These are phyloP conservation scores for Mycosphaerella arachidis DNA, from an alignment of 2,329 filamentous ascomycete species.

Conservation along the genomic window DNA sequence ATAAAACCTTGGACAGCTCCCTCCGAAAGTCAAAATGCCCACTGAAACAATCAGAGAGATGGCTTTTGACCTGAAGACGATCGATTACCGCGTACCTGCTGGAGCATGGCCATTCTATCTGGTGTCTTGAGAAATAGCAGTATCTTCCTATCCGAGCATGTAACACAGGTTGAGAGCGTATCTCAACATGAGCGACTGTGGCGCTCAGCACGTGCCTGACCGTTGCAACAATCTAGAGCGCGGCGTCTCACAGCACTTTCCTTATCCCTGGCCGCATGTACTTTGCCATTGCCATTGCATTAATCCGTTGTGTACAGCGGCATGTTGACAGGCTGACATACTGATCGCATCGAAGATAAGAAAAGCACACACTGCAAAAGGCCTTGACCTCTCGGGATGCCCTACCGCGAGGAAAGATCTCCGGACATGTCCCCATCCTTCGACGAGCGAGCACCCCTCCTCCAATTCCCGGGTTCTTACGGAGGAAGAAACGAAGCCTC, in stretches of 20 bases:
- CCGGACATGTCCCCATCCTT: constrained; percentile 13
- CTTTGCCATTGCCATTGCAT: background rate
- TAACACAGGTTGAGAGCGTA: background rate
- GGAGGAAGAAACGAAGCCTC: constrained; percentile 3
- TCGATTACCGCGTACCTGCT: background rate
- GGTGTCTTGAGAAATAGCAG: background rate
- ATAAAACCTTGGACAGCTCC: background rate
- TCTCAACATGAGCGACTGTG: background rate
- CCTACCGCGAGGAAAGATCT: background rate
- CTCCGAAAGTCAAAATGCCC: background rate
- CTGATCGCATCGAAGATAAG: too few species aligned
- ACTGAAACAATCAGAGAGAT: background rate
- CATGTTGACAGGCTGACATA: background rate
- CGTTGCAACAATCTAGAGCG: background rate
- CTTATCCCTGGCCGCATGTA: background rate
- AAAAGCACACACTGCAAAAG: background rate
- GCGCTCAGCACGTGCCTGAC: background rate
- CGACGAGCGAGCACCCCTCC: constrained; percentile 27
- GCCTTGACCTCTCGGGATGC: background rate
- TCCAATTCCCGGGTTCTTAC: constrained; percentile 25
- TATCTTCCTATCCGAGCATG: background rate
- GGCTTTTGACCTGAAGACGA: background rate
- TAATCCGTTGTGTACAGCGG: background rate
- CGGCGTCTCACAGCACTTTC: background rate
- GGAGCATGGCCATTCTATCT: background rate